A percentile compares a stretch with the other conserved stretches of the same genome.
phyloP scores from a whole-genome alignment of 179 eudicot species.

The Patellifolia procumbens region DNA sequence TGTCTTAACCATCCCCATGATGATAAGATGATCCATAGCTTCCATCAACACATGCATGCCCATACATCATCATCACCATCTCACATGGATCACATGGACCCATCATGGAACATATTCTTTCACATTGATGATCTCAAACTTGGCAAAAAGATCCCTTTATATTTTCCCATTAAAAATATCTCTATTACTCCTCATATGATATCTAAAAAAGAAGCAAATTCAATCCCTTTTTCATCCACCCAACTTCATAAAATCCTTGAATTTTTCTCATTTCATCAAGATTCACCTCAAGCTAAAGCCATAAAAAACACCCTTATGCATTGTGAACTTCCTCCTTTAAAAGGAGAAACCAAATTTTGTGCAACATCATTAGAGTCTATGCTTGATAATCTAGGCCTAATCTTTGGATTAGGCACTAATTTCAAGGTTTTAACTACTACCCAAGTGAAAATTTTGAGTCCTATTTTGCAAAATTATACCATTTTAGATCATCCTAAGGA shows the following conservation, averaged over 20 bases:
- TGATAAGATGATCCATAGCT: constrained; percentile 3
- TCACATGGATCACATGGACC: constrained; percentile 27
- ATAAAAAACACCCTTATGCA: constrained; percentile 49
- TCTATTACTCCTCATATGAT: constrained; percentile 45
- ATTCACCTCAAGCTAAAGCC: constrained; percentile 67
- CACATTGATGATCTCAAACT: constrained; percentile 42
- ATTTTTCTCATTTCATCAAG: constrained; percentile 40
- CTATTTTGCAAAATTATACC: constrained; percentile 55
- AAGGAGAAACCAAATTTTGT: constrained; percentile 57
- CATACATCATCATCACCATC: constrained; percentile 23
- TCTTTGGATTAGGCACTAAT: constrained; percentile 36
- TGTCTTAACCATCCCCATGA: constrained; percentile 23
- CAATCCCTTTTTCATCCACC: constrained; percentile 60
- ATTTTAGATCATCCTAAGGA: constrained; percentile 39
- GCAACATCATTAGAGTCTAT: constrained; percentile 70
- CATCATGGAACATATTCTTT: constrained; percentile 49
- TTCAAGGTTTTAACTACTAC: constrained; percentile 50
- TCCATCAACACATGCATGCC: constrained; percentile 11
- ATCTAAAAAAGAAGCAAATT: constrained; percentile 53
- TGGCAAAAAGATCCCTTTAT: constrained; percentile 44
- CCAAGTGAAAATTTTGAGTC: constrained; percentile 25
- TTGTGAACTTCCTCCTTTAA: constrained; percentile 55
- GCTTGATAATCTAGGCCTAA: constrained; percentile 42
- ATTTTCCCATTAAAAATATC: constrained; percentile 47
- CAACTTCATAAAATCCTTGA: constrained; percentile 46